phyloP scores from a whole-genome alignment of 2,329 filamentous ascomycete genomes.

The Aspergillus melleus region DNA sequence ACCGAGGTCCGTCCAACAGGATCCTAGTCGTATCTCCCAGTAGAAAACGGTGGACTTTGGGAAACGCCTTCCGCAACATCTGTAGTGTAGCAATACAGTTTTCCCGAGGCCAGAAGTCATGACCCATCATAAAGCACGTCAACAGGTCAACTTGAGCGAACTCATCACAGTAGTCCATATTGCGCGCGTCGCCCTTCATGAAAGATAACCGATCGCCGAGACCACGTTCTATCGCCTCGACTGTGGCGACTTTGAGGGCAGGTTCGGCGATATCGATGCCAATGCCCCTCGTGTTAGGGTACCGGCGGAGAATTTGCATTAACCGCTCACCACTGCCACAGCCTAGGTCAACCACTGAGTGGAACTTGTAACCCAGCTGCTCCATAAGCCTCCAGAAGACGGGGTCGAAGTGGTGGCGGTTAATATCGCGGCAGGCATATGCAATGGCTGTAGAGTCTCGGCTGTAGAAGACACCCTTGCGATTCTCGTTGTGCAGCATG shows the following conservation, averaged over 20 bases:
- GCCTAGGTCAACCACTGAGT: neutral
- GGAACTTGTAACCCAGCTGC: neutral
- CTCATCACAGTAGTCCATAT: neutral
- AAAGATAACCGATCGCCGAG: neutral
- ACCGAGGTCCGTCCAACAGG: neutral
- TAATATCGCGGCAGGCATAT: neutral
- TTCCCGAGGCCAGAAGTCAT: neutral
- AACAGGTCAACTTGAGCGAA: neutral
- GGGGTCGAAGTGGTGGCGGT: neutral
- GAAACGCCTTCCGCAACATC: neutral
- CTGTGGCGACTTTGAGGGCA: neutral
- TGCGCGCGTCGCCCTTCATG: neutral
- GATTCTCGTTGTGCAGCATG: neutral
- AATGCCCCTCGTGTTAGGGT: neutral
- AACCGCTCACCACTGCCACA: no score
- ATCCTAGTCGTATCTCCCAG: neutral
- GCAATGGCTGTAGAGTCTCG: neutral
- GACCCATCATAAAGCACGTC: neutral
- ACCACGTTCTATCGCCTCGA: neutral
- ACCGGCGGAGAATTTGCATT: no score
- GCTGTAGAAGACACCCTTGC: neutral
- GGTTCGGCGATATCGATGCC: neutral
- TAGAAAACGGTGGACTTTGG: neutral
- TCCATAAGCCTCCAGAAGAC: neutral
- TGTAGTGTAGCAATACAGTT: neutral